Evolutionary conservation across 1,139 yeast species (phyloP).

Genomic region (Lodderomyces beijingensis): DNA sequence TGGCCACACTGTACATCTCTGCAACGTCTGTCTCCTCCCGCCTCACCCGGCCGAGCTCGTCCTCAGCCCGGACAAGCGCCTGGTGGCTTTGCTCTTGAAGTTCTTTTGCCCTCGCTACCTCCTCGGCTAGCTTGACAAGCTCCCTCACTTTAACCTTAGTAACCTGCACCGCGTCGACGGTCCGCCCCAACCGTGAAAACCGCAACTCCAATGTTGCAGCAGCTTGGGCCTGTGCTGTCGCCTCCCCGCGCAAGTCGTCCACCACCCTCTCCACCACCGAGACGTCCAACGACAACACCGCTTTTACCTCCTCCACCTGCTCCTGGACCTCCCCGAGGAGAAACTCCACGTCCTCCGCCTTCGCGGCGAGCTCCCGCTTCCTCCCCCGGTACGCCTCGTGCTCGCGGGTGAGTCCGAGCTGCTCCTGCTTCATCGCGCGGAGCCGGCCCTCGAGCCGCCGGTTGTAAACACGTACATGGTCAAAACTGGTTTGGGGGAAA

Average conservation of each 20-base stretch:
- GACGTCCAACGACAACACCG: conserved; percentile 61
- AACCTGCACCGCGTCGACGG: conserved; percentile 57
- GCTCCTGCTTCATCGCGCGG: conserved; percentile 57
- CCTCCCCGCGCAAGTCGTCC: conserved; percentile 48
- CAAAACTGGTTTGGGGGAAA: conserved; percentile 27
- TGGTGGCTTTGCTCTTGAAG: conserved; percentile 43
- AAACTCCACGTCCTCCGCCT: conserved; percentile 51
- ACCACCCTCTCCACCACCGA: conserved; percentile 52
- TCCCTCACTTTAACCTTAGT: conserved; percentile 53
- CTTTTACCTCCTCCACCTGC: conserved; percentile 58
- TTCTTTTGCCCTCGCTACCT: conserved; percentile 47
- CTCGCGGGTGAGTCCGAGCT: conserved; percentile 62
- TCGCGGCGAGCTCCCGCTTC: conserved; percentile 53
- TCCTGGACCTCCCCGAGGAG: conserved; percentile 50
- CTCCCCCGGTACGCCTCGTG: conserved; percentile 63
- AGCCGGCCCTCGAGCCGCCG: conserved; percentile 59
- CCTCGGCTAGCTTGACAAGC: conserved; percentile 53
- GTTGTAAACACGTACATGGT: conserved; percentile 54
- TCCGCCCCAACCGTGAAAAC: conserved; percentile 47
- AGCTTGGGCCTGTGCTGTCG: conserved; percentile 37
- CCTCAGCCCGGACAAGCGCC: conserved; percentile 40
- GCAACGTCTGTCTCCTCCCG: conserved; percentile 45
- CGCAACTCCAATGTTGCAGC: conserved; percentile 43
- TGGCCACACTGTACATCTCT: conserved; percentile 46
- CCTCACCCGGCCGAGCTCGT: conserved; percentile 42